These are phyloP conservation scores for Boletus sp. DNA, from an alignment of 768 basidiomycete genomes.

Conservation along the genomic window DNA sequence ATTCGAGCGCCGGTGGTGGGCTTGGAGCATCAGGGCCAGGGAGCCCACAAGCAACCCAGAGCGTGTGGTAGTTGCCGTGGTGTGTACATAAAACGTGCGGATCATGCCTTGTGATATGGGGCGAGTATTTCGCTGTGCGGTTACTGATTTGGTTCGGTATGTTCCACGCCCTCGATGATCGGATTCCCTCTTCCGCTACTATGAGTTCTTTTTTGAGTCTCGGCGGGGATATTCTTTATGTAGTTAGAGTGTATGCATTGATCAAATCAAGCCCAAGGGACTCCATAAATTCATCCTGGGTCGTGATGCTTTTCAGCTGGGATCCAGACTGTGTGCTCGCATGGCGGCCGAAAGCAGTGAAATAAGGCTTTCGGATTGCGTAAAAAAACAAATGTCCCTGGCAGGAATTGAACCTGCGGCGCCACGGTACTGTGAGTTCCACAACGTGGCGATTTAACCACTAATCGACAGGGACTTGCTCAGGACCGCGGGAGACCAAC, in stretches of 20 bases:
- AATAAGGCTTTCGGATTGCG: no score
- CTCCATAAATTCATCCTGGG: background rate
- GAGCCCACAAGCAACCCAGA: conserved; percentile 28
- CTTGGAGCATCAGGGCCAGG: conserved; percentile 20
- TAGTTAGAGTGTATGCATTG: background rate
- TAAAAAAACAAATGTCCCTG: conserved; percentile 30
- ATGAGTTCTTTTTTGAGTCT: background rate
- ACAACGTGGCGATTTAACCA: conserved; percentile 44
- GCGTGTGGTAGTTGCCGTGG: conserved; percentile 24
- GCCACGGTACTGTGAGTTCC: conserved; percentile 35
- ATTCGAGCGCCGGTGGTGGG: conserved; percentile 28
- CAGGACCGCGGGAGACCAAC: conserved; percentile 13
- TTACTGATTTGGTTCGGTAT: background rate
- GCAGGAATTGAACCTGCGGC: conserved; percentile 38
- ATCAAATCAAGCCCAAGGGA: background rate
- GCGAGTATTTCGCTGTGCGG: background rate
- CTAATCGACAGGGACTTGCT: conserved; percentile 42
- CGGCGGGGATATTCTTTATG: background rate
- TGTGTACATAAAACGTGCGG: background rate
- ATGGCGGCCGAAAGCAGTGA: no score
- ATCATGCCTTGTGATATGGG: background rate
- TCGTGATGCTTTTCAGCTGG: background rate
- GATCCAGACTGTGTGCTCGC: no score
- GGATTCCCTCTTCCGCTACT: background rate
- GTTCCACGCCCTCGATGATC: background rate